Evolutionary conservation across 1,284 basidiomycete species (phyloP), one percentile per base, ranked within the genome.

Genomic region (Prillingera fragicola): DNA sequence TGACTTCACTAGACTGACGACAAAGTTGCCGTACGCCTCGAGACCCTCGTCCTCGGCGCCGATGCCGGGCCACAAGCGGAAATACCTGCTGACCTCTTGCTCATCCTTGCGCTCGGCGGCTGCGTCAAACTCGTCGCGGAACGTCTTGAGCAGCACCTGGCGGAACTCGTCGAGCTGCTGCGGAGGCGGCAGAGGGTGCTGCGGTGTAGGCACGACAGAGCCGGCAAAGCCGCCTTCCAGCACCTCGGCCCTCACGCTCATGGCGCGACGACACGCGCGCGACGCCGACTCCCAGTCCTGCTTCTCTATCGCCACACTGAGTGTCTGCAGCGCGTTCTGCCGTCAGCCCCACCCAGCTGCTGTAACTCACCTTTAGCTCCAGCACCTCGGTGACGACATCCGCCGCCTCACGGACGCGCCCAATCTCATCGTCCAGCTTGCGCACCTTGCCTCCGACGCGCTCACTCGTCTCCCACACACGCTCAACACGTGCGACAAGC

Each of bases 281-380:
- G 89, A 84, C 1, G 94, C 94, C 13, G 86, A 81, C 65, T 97
- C 94, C 92, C 94, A 99, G 65, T 98, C 95, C 54, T 84, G 79
- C 45, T 75, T 77, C 28, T 88, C 85, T 28, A 97, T 91, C 5
- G 87, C 79, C 1, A 76, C 68, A 48, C 85, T 82, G 8, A 96
- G 75, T 14, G 82, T 81, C 23, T 79, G 73, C 19, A 98, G 74
- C 0, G 91, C 89, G 9, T 83, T 82, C 87, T 90, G 59, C 4
- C 10, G 33, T 38, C 37, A 32, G 32, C 35, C 32, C 18, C 28
- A 25, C 32, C 31, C 25, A 38, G 7, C 23, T 18, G 27, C 10
- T 18, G 8, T 29, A 18, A 52, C 70, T 52, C 50, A 85, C 87
- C 78, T 92, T 95, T 57, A 95, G 80, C 54, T 94, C 89, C 71